Evolutionary conservation across 306 rosid species (phyloP).

Genomic region (Glycine tomentella): DNA sequence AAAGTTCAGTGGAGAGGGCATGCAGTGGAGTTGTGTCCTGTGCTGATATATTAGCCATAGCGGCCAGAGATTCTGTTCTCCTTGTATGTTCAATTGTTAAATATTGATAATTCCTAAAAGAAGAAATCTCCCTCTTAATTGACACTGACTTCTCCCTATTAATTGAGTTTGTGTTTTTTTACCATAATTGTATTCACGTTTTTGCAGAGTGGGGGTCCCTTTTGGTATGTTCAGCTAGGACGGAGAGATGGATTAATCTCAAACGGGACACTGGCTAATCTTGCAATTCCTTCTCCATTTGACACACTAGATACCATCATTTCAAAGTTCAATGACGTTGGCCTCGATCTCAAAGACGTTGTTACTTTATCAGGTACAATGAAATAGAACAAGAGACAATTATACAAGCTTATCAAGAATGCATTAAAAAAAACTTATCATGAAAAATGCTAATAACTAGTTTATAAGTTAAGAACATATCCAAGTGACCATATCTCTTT

Average conservation of each 20-base stretch:
- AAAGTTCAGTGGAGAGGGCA: constrained; percentile 73
- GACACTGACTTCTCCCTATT: background rate
- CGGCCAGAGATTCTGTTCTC: constrained; percentile 81
- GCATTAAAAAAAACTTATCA: too few relatives aligned
- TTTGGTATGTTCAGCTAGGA: constrained; percentile 71
- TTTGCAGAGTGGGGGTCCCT: constrained; percentile 78
- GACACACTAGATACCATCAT: constrained; percentile 49
- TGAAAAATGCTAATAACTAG: too few relatives aligned
- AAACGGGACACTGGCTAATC: constrained; percentile 60
- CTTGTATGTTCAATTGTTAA: constrained; percentile 53
- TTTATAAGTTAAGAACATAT: too few relatives aligned
- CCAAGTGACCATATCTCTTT: too few relatives aligned
- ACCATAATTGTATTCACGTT: background rate
- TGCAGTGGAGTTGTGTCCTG: constrained; percentile 88
- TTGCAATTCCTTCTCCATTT: constrained; percentile 64
- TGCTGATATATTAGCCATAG: constrained; percentile 80
- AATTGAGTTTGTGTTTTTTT: too few relatives aligned
- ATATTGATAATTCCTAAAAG: too few relatives aligned
- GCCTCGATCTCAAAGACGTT: constrained; percentile 69
- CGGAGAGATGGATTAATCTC: constrained; percentile 76
- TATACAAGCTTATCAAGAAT: too few relatives aligned
- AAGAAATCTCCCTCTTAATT: background rate
- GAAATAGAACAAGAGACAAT: too few relatives aligned
- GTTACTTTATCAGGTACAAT: constrained; percentile 78
- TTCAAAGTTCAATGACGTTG: constrained; percentile 58